Evolutionary conservation across 495 filamentous ascomycete species (phyloP).

Genomic region (Aspergillus heteromorphus): DNA sequence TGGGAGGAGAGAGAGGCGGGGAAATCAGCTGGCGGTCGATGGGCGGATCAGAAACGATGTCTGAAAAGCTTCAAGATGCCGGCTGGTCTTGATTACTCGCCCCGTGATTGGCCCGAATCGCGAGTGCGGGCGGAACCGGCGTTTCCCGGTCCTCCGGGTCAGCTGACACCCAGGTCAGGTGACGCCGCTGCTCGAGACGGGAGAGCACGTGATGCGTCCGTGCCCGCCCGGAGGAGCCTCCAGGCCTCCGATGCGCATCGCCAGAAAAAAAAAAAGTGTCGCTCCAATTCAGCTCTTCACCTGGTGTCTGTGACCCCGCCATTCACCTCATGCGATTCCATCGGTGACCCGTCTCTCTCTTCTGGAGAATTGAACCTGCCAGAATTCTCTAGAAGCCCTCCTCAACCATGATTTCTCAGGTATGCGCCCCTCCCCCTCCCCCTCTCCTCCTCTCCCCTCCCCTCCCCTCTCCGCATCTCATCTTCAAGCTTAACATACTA

Average conservation of each 20-base stretch:
- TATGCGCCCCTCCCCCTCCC: slow-evolving; percentile 24
- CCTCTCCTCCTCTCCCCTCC: background rate
- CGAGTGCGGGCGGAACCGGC: slow-evolving; percentile 45
- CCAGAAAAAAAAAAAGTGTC: slow-evolving; percentile 3
- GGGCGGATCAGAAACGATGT: slow-evolving; percentile 33
- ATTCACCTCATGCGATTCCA: slow-evolving; percentile 31
- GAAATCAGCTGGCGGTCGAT: slow-evolving; percentile 16
- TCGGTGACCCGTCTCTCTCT: slow-evolving; percentile 60
- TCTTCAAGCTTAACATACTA: slow-evolving; percentile 31
- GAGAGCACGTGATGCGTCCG: slow-evolving; percentile 11
- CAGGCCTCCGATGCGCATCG: slow-evolving; percentile 20
- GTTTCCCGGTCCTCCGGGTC: slow-evolving; percentile 26
- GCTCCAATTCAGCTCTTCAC: too few species aligned
- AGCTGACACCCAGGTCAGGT: slow-evolving; percentile 27
- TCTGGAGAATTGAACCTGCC: slow-evolving; percentile 62
- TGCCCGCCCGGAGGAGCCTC: background rate
- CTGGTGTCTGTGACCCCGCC: background rate
- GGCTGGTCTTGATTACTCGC: slow-evolving; percentile 37
- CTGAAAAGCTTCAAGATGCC: slow-evolving; percentile 49
- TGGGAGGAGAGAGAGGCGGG: slow-evolving; percentile 27
- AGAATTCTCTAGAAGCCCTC: slow-evolving; percentile 63
- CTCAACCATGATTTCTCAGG: slow-evolving; percentile 51
- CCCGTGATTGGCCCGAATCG: slow-evolving; percentile 35
- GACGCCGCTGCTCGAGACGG: slow-evolving; percentile 5
- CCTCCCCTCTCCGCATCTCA: slow-evolving; percentile 7